Percentiles rank a stretch among this genome's conserved stretches.
These are phyloP conservation scores for Lotmaria passim DNA, from an alignment of 208 protist species.

Conservation along the genomic window DNA sequence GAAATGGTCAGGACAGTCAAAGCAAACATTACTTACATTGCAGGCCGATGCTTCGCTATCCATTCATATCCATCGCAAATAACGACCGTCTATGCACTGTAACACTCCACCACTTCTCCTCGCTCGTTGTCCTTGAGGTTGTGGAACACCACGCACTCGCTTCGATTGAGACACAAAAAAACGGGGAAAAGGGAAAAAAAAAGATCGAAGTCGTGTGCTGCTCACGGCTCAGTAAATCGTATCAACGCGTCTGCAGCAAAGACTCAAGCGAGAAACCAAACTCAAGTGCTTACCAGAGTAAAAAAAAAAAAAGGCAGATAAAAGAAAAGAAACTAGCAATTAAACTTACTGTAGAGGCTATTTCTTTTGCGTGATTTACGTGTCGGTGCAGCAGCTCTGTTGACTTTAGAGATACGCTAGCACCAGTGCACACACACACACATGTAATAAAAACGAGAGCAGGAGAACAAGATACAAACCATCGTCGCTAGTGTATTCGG, in stretches of 20 bases:
- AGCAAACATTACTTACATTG: too few species aligned
- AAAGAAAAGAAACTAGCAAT: not conserved
- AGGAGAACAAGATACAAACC: not conserved
- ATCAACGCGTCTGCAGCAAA: not conserved
- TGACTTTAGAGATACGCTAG: constrained; percentile 14
- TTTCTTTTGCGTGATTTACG: not conserved
- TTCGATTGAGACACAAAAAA: not conserved
- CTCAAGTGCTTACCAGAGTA: not conserved
- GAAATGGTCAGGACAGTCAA: too few species aligned
- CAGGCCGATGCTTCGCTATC: too few species aligned
- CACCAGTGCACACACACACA: not conserved
- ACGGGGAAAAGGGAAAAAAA: not conserved
- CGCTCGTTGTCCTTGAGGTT: constrained; percentile 5
- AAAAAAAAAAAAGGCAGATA: not conserved
- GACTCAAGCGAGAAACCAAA: not conserved
- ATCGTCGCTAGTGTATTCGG: too few species aligned
- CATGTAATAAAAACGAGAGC: too few species aligned
- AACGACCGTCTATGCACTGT: not conserved
- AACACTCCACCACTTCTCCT: not conserved
- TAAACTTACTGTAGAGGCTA: too few species aligned
- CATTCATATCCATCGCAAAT: too few species aligned
- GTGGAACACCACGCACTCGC: not conserved
- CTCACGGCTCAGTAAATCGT: too few species aligned
- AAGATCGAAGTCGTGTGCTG: too few species aligned
- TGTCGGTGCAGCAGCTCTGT: constrained; percentile 1